Conservation (phyloP, 768 basidiomycete genomes). For the Phaeotremella skinneri region DNA sequence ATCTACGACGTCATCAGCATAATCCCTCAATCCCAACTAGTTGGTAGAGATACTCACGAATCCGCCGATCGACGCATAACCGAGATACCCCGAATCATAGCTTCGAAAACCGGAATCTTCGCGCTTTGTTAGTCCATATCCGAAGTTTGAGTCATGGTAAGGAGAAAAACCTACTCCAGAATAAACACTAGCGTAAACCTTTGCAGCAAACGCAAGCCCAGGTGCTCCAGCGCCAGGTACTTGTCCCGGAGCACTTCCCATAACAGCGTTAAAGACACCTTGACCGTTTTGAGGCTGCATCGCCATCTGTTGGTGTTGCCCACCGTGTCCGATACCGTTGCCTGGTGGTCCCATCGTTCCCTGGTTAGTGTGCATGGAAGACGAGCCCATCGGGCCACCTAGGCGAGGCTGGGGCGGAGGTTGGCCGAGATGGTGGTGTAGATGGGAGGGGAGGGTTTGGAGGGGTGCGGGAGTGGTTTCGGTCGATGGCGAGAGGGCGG, state of each 20-base stretch:
- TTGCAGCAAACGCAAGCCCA: slow-evolving; percentile 21
- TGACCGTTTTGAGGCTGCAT: slow-evolving; percentile 9
- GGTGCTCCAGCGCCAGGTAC: slow-evolving; percentile 6
- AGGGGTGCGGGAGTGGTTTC: slow-evolving; percentile 28
- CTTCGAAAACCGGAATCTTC: slow-evolving; percentile 79
- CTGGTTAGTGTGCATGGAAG: neutral
- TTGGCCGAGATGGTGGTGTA: slow-evolving; percentile 15
- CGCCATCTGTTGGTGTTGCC: slow-evolving; percentile 25
- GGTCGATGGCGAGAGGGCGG: slow-evolving; percentile 25
- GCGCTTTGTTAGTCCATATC: slow-evolving; percentile 4
- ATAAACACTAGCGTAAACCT: slow-evolving; percentile 51
- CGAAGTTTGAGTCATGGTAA: neutral
- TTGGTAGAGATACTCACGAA: slow-evolving; percentile 56
- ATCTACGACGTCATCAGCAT: slow-evolving; percentile 20
- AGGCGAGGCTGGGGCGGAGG: slow-evolving; percentile 20
- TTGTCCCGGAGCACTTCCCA: slow-evolving; percentile 25
- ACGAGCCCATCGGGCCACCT: neutral
- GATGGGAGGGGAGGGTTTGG: slow-evolving; percentile 25
- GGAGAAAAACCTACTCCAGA: slow-evolving; percentile 46
- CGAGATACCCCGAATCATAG: slow-evolving; percentile 96
- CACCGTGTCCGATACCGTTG: slow-evolving; percentile 13
- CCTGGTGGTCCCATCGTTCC: neutral
- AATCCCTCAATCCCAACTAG: neutral
- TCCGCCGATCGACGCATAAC: slow-evolving; percentile 96
- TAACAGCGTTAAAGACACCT: slow-evolving; percentile 29